Conservation (phyloP, 2,329 filamentous ascomycete genomes). For the Helotiales sp. region DNA sequence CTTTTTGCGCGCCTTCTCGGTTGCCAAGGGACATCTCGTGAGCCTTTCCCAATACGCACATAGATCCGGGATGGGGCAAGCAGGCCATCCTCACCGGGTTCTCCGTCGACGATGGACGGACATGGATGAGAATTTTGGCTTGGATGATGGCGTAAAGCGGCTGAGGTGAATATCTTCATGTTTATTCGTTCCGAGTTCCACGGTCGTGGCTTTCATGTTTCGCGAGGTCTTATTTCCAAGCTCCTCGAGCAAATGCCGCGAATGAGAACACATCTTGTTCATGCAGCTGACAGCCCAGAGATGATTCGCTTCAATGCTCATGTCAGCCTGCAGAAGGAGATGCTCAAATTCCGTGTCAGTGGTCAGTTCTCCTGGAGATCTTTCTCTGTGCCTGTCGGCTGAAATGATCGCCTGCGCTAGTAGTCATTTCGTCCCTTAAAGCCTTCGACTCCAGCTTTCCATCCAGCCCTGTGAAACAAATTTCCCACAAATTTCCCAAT, state of each 20-base stretch:
- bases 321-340: background rate
- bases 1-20: background rate
- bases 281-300: background rate
- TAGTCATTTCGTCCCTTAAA: background rate
- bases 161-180: background rate
- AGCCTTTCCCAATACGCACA: background rate
- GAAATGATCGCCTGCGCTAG: background rate
- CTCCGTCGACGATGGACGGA: background rate
- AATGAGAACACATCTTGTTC: background rate
- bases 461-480: slow-evolving; percentile 11
- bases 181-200: background rate
- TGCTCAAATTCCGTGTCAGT: background rate
- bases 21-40: background rate
- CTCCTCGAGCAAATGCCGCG: no score
- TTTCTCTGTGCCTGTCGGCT: background rate
- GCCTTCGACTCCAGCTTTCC: no score
- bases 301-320: background rate
- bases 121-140: background rate
- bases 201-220: background rate
- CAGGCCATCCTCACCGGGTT: background rate
- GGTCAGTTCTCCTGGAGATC: background rate
- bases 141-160: background rate
- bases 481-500: slow-evolving; percentile 14
- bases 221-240: no score
- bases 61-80: background rate